Conservation (phyloP, 257 asterid genomes). For the Eucommia ulmoides region DNA sequence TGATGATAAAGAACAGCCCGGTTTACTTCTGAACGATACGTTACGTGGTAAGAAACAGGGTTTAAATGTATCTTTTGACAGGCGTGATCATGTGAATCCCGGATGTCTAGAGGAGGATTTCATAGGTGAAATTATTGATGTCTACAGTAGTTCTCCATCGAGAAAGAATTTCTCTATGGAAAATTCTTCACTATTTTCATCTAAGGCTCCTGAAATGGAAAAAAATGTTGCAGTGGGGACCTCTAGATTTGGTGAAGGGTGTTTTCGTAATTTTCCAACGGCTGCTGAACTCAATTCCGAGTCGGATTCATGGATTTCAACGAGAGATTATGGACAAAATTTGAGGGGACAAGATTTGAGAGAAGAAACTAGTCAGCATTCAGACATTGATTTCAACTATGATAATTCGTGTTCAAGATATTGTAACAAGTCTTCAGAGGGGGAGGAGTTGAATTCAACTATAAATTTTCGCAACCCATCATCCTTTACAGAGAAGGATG, state of each 20-base stretch:
- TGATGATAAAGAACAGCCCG: constrained; percentile 25
- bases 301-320: constrained; percentile 32
- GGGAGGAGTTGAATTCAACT: constrained; percentile 18
- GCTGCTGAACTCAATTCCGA: constrained; percentile 32
- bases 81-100: no score
- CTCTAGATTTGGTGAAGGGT: constrained; percentile 22
- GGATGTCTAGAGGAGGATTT: constrained; percentile 29
- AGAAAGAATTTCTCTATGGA: constrained; percentile 21
- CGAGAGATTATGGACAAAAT: constrained; percentile 21
- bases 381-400: constrained; percentile 21
- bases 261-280: constrained; percentile 22
- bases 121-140: constrained; percentile 65
- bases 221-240: constrained; percentile 17
- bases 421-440: constrained; percentile 23
- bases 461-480: constrained; percentile 17
- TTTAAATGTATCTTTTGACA: no score
- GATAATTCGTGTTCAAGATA: constrained; percentile 14
- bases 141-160: constrained; percentile 29
- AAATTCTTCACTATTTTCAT: constrained; percentile 23
- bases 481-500: constrained; percentile 24
- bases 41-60: constrained; percentile 29
- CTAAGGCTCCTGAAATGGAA: constrained; percentile 28
- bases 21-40: constrained; percentile 20
- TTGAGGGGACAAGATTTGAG: constrained; percentile 20
- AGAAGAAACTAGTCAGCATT: constrained; percentile 21